Evolutionary conservation across 345 rosid genomes (phyloP).

Genomic region (Physaria fendleri): DNA sequence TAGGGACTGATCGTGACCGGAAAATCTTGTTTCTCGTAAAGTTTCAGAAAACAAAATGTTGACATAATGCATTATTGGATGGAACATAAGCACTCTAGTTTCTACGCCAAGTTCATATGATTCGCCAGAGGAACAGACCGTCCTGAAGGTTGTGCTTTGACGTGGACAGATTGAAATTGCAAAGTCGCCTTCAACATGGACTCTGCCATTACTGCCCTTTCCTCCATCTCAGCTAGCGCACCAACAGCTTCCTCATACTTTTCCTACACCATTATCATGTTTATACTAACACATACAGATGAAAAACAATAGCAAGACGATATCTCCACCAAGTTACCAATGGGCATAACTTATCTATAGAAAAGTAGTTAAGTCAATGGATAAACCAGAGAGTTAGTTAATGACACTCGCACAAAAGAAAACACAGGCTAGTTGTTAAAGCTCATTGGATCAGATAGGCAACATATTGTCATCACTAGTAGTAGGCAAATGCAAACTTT

Average conservation of each 20-base stretch:
- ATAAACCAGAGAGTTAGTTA: not conserved
- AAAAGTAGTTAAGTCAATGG: not conserved
- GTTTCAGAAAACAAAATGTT: constrained; percentile 12
- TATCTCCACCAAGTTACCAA: not conserved
- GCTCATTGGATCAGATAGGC: not conserved
- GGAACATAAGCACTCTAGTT: not conserved
- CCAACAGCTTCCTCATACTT: constrained; percentile 78
- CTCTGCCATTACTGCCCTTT: constrained; percentile 93
- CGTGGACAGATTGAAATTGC: constrained; percentile 84
- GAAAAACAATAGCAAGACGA: not conserved
- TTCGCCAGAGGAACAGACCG: constrained; percentile 39
- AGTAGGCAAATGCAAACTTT: constrained; percentile 1
- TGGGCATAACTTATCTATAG: not conserved
- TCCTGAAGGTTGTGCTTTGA: constrained; percentile 81
- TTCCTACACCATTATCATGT: constrained; percentile 45
- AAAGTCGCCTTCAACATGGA: constrained; percentile 97
- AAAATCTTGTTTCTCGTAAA: constrained; percentile 49
- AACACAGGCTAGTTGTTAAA: not conserved
- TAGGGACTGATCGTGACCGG: constrained; percentile 51
- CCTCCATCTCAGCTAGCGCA: constrained; percentile 85
- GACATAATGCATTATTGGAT: not conserved
- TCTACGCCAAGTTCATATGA: not conserved
- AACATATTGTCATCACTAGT: not conserved
- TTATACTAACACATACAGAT: not conserved
- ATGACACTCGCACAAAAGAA: not conserved